Percentiles rank a stretch among this genome's conserved stretches.
phyloP scores from a whole-genome alignment of 2,329 filamentous ascomycete genomes.

The Talaromyces pinophilus region DNA sequence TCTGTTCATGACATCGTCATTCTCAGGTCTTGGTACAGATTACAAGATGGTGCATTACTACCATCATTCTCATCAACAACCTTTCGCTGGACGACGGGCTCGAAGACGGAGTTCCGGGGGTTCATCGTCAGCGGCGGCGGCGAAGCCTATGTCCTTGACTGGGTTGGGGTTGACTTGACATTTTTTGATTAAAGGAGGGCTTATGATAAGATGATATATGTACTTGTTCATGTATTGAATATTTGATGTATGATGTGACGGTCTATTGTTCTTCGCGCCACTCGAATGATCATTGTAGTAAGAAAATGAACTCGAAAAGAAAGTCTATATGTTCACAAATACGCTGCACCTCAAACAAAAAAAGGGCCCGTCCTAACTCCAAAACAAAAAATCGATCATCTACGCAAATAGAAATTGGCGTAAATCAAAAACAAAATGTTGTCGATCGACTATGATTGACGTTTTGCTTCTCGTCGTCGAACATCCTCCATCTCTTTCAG shows the following conservation, averaged over 20 bases:
- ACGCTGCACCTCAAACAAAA: neutral
- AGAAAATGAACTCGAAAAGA: neutral
- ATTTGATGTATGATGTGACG: slow-evolving; percentile 3
- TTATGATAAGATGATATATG: neutral
- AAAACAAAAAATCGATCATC: neutral
- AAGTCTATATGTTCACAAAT: neutral
- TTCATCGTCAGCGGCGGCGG: slow-evolving; percentile 27
- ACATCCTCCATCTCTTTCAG: slow-evolving; percentile 67
- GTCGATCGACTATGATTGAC: slow-evolving; percentile 9
- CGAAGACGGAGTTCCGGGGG: slow-evolving; percentile 20
- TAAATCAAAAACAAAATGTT: neutral
- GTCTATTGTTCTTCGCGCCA: neutral
- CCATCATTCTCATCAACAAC: neutral
- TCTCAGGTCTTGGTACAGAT: slow-evolving; percentile 19
- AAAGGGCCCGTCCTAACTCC: neutral
- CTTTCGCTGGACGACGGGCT: neutral
- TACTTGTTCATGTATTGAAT: neutral
- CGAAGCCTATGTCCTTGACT: slow-evolving; percentile 8
- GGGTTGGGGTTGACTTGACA: slow-evolving; percentile 18
- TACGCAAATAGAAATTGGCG: neutral
- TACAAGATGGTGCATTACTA: slow-evolving; percentile 19
- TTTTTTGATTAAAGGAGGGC: neutral
- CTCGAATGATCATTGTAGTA: neutral
- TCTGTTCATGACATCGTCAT: slow-evolving; percentile 21
- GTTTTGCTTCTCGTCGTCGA: slow-evolving; percentile 31